Conservation (phyloP, 129 eudicot genomes). For the Helianthus tuberosus region DNA sequence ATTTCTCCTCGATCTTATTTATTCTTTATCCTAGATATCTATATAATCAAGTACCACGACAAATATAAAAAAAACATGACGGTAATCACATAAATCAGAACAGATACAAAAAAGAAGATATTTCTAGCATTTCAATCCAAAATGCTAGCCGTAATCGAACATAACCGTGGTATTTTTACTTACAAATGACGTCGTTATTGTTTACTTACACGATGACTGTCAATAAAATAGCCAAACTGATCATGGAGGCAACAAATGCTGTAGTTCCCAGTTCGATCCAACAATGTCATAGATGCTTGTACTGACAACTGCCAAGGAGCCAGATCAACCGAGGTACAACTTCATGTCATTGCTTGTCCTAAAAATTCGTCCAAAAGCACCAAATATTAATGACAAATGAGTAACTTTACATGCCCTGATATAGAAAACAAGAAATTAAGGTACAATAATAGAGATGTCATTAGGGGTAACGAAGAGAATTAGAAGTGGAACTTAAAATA, state of each 20-base stretch:
- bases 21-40: too few species aligned
- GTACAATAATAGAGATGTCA: not conserved
- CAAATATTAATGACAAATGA: slow-evolving; percentile 13
- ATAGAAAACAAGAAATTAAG: not conserved
- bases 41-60: not conserved
- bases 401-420: not conserved
- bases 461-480: not conserved
- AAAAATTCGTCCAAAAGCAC: slow-evolving; percentile 6
- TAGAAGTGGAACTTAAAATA: not conserved
- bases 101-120: not conserved
- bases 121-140: not conserved
- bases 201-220: not conserved
- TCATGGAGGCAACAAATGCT: slow-evolving; percentile 27
- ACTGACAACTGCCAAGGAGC: slow-evolving; percentile 33
- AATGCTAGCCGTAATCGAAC: not conserved
- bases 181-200: not conserved
- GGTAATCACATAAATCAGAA: too few species aligned
- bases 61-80: not conserved
- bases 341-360: slow-evolving; percentile 39
- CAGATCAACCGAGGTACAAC: slow-evolving; percentile 31
- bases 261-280: slow-evolving; percentile 25
- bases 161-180: not conserved
- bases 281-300: slow-evolving; percentile 11
- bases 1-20: too few species aligned
- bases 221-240: slow-evolving; percentile 7